Evolutionary conservation across 345 rosid genomes (phyloP).

Genomic region (Boechera stricta): DNA sequence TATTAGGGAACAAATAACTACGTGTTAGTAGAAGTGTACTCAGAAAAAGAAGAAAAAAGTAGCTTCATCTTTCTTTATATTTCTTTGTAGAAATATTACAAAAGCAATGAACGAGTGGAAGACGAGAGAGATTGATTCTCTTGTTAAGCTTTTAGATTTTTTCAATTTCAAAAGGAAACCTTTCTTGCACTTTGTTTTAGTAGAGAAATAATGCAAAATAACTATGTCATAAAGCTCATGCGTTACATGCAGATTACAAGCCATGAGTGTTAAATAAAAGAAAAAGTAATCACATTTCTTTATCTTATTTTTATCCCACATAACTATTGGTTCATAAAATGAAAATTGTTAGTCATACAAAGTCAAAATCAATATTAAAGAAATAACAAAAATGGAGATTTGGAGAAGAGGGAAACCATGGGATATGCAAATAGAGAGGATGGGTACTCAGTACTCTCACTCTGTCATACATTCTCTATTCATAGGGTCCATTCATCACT

Average conservation of each 20-base stretch:
- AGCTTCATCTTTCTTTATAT: too few relatives aligned
- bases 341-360: constrained; percentile 2
- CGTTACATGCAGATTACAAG: constrained; percentile 33
- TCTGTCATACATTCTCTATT: background rate
- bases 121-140: constrained; percentile 41
- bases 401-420: background rate
- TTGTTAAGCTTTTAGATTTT: constrained; percentile 19
- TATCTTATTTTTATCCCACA: background rate
- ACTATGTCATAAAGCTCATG: constrained; percentile 29
- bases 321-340: background rate
- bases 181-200: constrained; percentile 10
- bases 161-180: constrained; percentile 11
- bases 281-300: background rate
- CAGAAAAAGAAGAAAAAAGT: too few relatives aligned
- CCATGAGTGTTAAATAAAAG: constrained; percentile 7
- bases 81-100: background rate
- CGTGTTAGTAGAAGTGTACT: background rate
- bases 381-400: constrained; percentile 5
- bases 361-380: constrained; percentile 24
- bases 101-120: constrained; percentile 6
- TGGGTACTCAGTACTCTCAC: background rate
- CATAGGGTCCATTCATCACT: constrained; percentile 31
- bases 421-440: constrained; percentile 13
- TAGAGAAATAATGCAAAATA: constrained; percentile 26
- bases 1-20: background rate